Evolutionary conservation across 2,329 filamentous ascomycete genomes (phyloP).

Genomic region (Metarhizium guizhouense): DNA sequence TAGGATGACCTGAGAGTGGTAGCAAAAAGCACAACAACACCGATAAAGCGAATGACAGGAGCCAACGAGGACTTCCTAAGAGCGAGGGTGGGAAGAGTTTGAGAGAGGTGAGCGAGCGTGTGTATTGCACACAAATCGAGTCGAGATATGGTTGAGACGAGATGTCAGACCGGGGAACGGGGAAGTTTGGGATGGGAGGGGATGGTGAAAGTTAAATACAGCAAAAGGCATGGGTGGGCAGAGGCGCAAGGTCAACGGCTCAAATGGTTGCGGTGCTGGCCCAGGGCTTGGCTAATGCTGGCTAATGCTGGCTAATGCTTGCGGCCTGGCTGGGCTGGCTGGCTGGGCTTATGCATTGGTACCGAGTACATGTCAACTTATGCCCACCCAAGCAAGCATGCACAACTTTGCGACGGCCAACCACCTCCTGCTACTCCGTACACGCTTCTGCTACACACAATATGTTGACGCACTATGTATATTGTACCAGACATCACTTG

Average conservation of each 20-base stretch:
- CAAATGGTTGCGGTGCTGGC: background rate
- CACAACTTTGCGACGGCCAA: too few species aligned
- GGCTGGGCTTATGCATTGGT: background rate
- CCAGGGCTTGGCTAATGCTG: background rate
- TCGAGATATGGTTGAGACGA: slow-evolving; percentile 4
- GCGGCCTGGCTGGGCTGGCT: background rate
- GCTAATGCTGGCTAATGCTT: background rate
- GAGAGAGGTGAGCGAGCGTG: slow-evolving; percentile 42
- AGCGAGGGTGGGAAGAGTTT: slow-evolving; percentile 26
- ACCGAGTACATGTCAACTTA: background rate
- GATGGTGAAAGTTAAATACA: slow-evolving; percentile 10
- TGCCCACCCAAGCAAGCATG: too few species aligned
- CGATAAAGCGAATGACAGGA: slow-evolving; percentile 66
- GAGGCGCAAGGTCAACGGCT: background rate
- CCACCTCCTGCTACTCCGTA: too few species aligned
- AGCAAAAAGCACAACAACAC: slow-evolving; percentile 41
- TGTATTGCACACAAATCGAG: slow-evolving; percentile 9
- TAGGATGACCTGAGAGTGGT: slow-evolving; percentile 24
- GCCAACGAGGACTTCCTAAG: slow-evolving; percentile 64
- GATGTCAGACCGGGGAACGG: slow-evolving; percentile 4
- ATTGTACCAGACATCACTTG: too few species aligned
- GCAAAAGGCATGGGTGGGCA: background rate
- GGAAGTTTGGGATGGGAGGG: slow-evolving; percentile 2
- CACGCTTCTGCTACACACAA: too few species aligned
- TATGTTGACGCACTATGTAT: too few species aligned